Percentiles rank a stretch among this genome's conserved stretches.
phyloP scores from a whole-genome alignment of 2,329 filamentous ascomycete genomes.

The Cladophialophora exuberans region DNA sequence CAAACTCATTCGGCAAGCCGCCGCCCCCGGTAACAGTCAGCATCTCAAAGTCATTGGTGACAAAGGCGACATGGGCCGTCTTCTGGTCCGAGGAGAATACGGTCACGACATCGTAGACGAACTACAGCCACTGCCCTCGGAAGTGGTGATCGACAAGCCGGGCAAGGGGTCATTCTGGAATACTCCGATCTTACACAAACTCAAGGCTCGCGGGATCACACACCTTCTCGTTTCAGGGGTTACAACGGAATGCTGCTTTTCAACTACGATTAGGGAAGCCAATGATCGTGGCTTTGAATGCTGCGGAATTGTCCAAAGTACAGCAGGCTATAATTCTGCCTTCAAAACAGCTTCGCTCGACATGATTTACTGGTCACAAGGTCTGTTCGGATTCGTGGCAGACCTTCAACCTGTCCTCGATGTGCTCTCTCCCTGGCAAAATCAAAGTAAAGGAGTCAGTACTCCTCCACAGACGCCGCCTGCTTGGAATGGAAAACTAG shows the following conservation, averaged over 20 bases:
- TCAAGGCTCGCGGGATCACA: conserved; percentile 60
- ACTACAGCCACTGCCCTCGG: conserved; percentile 54
- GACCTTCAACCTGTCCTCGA: conserved; percentile 34
- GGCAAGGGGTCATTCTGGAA: conserved; percentile 64
- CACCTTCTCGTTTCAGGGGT: conserved; percentile 62
- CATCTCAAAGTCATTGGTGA: conserved; percentile 56
- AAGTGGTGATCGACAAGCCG: conserved; percentile 61
- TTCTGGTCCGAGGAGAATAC: conserved; percentile 58
- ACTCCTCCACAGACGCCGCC: conserved; percentile 36
- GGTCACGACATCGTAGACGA: conserved; percentile 61
- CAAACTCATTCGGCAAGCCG: conserved; percentile 54
- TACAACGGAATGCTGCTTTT: conserved; percentile 63
- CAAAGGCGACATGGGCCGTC: conserved; percentile 55
- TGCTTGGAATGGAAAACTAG: conserved; percentile 47
- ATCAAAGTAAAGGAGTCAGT: conserved; percentile 21
- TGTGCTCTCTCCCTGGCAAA: conserved; percentile 25
- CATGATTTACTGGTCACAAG: conserved; percentile 43
- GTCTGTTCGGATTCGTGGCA: conserved; percentile 41
- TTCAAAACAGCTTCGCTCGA: conserved; percentile 43
- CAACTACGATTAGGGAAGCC: conserved; percentile 59
- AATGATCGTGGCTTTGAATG: conserved; percentile 65
- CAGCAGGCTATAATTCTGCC: conserved; percentile 37
- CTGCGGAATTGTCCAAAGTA: conserved; percentile 56
- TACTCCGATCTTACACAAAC: conserved; percentile 56
- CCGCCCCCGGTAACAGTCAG: conserved; percentile 49